Conservation (phyloP, 2,329 filamentous ascomycete species). For the Fusarium humuli region DNA sequence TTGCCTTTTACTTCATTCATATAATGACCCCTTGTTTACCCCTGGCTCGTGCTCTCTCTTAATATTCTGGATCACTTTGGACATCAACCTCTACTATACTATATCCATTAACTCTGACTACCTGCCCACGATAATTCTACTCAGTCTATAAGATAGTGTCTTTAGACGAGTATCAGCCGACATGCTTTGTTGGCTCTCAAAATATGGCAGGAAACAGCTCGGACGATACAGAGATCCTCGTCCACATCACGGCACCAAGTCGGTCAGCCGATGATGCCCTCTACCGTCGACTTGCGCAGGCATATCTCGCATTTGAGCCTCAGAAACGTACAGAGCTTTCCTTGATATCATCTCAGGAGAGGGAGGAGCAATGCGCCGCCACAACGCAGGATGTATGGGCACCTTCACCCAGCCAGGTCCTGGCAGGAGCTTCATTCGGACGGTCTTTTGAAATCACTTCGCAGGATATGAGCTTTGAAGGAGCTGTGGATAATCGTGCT, state of each 20-base stretch:
- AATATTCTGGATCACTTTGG: slow-evolving; percentile 18
- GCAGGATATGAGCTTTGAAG: slow-evolving; percentile 58
- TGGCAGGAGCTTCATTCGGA: slow-evolving; percentile 27
- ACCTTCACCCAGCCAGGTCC: slow-evolving; percentile 23
- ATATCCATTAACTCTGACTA: neutral
- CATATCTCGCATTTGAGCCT: slow-evolving; percentile 63
- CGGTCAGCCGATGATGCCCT: slow-evolving; percentile 59
- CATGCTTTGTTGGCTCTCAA: slow-evolving; percentile 40
- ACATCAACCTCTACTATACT: slow-evolving; percentile 1
- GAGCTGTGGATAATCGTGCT: slow-evolving; percentile 58
- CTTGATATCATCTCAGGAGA: neutral
- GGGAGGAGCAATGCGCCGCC: slow-evolving; percentile 2
- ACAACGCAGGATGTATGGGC: neutral
- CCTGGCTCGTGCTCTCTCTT: slow-evolving; percentile 30
- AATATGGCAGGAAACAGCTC: slow-evolving; percentile 45
- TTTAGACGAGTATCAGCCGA: slow-evolving; percentile 20
- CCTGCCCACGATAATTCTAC: neutral
- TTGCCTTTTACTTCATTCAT: slow-evolving; percentile 1
- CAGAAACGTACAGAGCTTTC: slow-evolving; percentile 26
- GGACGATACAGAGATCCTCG: slow-evolving; percentile 63
- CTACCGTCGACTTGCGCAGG: slow-evolving; percentile 62
- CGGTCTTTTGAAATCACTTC: slow-evolving; percentile 49
- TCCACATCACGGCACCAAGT: slow-evolving; percentile 66
- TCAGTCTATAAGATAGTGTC: slow-evolving; percentile 9
- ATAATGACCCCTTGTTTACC: slow-evolving; percentile 10